Conservation (phyloP, 176 grass and related monocot species). For the Elymus sibiricus region DNA sequence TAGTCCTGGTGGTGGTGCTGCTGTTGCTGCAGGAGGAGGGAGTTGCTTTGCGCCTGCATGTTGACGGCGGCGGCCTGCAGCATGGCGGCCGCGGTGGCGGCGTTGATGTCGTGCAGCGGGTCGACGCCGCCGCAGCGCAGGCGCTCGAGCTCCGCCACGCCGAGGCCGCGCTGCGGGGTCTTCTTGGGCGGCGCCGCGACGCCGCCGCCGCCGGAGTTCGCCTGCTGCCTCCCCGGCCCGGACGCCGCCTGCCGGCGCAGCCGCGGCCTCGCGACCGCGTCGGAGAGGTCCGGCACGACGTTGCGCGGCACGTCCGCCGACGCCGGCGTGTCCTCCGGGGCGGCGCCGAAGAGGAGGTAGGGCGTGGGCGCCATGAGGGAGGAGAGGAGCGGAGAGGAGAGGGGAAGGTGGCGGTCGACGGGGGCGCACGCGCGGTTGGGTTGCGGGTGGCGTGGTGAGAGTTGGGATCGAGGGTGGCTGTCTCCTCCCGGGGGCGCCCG, state of each 20-base stretch:
- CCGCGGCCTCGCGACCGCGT: conserved; percentile 14
- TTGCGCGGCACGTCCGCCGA: neutral
- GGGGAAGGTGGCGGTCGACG: neutral
- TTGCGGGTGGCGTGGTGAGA: neutral
- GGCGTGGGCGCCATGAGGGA: conserved; percentile 31
- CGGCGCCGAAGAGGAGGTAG: neutral
- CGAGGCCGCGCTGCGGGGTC: conserved; percentile 65
- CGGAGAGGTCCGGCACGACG: neutral
- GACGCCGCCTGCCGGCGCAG: conserved; percentile 2
- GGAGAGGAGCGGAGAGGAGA: neutral
- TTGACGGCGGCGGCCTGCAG: neutral
- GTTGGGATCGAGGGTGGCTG: neutral
- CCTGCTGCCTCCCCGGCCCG: conserved; percentile 11
- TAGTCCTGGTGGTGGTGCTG: neutral
- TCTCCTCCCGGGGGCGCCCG: neutral
- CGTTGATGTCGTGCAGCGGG: conserved; percentile 38
- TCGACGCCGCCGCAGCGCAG: conserved; percentile 55
- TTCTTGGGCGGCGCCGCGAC: conserved; percentile 24
- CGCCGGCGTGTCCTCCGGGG: neutral
- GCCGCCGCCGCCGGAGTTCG: neutral
- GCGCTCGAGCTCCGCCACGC: conserved; percentile 73
- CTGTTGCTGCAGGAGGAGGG: neutral
- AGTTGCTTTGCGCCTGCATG: neutral
- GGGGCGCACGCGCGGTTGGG: neutral
- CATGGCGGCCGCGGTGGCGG: conserved; percentile 8